Evolutionary conservation across 257 asterid species (phyloP), one percentile per base, ranked within the genome.

Genomic region (Fraxinus excelsior): DNA sequence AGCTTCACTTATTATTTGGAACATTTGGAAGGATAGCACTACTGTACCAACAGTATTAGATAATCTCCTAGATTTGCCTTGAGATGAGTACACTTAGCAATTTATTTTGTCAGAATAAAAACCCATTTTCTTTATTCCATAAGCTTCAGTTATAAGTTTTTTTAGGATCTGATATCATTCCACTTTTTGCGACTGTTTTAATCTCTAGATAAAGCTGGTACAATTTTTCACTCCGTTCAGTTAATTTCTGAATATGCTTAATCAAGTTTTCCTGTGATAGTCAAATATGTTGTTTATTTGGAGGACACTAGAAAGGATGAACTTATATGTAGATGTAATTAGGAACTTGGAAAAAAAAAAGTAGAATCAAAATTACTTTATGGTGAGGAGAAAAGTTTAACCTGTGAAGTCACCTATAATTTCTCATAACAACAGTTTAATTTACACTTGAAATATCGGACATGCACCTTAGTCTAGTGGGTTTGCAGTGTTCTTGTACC

Each of bases 171-270:
- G 21, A 29, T 31, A 25, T 19, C 31, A 29, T 44, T 65, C 18
- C 34, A 18, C 28, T 8, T 66, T 75, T 38, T 44, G 8, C 32
- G 35, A 51, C 40, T n/a, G 35, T 35, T 74, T 35, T 11, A 58
- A n/a, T 18, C 74, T 69, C 64, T n/a, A 38, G 49, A n/a, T 70
- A 23, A 70, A 70, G 74, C 56, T 38, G 58, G 58, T 70, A 7
- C 14, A 70, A 21, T 11, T 37, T 38, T 46, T 38, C 66, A 21
- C 11, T 19, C 28, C 64, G 1, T 18, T 19, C 26, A n/a, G 4
- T 58, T 58, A 7, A n/a, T 58, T 58, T 58, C 28, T 58, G 66
- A n/a, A n/a, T 14, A 46, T 58, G 29, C 66, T 1, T 2, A 58
- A 58, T 58, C 66, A 58, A 7, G 13, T 21, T 56, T n/a, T 56